A percentile compares a stretch with the other conserved stretches of the same genome.
phyloP scores from a whole-genome alignment of 176 grass and related monocot genomes.

The Phyllostachys edulis region DNA sequence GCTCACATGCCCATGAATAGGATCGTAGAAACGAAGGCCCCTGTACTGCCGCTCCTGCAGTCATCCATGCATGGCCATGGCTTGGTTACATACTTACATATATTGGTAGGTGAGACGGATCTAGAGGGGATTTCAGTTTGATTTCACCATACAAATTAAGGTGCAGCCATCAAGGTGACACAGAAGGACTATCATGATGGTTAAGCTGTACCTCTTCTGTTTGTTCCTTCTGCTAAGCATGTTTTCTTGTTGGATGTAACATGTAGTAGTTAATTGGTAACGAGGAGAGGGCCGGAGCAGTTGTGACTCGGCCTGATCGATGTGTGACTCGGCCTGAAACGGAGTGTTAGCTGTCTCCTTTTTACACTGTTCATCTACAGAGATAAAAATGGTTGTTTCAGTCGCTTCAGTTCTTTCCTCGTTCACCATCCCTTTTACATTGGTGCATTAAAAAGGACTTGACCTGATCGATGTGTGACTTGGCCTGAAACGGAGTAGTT shows the following conservation, averaged over 20 bases:
- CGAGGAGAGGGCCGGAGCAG: not conserved
- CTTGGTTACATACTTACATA: not conserved
- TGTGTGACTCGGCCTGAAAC: not conserved
- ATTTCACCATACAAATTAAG: not conserved
- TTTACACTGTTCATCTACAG: not conserved
- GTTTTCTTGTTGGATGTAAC: not conserved
- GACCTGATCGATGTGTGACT: not conserved
- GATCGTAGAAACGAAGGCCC: not conserved
- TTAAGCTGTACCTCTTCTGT: not conserved
- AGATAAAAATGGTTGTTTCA: not conserved
- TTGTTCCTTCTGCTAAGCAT: constrained; percentile 24
- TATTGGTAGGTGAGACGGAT: not conserved
- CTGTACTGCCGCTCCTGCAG: not conserved
- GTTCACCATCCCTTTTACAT: not conserved
- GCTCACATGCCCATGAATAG: constrained; percentile 31
- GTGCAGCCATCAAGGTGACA: not conserved
- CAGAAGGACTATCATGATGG: not conserved
- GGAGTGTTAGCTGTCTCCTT: not conserved
- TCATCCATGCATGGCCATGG: not conserved
- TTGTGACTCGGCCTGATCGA: not conserved
- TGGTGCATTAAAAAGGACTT: not conserved
- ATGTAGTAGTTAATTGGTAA: not conserved
- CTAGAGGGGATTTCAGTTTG: not conserved
- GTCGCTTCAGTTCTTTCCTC: not conserved
- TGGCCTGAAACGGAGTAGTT: constrained; percentile 6